These are phyloP conservation scores for Diaporthe citriasiana DNA, from an alignment of 2,329 filamentous ascomycete species.

Conservation along the genomic window DNA sequence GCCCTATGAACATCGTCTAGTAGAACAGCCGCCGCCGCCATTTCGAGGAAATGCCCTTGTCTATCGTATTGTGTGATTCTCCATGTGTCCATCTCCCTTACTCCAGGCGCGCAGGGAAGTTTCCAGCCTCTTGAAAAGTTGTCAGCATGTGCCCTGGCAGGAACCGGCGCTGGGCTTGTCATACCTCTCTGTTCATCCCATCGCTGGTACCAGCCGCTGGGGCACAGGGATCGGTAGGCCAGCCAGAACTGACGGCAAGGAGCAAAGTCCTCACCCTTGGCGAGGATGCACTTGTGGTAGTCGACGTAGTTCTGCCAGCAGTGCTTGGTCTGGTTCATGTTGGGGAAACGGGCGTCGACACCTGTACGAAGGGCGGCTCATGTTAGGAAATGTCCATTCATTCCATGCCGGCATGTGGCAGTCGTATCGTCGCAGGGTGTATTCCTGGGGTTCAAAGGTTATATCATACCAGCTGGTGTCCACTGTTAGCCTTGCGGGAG, in stretches of 20 bases:
- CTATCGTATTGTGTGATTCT: constrained; percentile 36
- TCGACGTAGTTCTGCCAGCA: constrained; percentile 99
- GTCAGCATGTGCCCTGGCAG: constrained; percentile 43
- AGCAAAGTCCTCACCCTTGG: constrained; percentile 98
- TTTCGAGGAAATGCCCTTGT: constrained; percentile 36
- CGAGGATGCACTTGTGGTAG: constrained; percentile 99
- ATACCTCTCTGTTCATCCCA: constrained; percentile 97
- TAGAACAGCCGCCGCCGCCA: constrained; percentile 31
- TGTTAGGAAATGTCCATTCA: constrained; percentile 49
- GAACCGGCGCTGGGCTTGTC: constrained; percentile 44
- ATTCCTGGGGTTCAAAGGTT: constrained; percentile 28
- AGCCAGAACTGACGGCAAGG: constrained; percentile 97
- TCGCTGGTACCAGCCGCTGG: constrained; percentile 90
- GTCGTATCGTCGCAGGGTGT: constrained; percentile 23
- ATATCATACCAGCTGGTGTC: constrained; percentile 47
- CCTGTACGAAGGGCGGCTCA: constrained; percentile 67
- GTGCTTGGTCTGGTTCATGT: constrained; percentile 99
- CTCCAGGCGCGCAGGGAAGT: constrained; percentile 77
- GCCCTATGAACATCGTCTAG: constrained; percentile 47
- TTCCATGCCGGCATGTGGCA: constrained; percentile 26
- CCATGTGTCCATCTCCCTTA: constrained; percentile 52
- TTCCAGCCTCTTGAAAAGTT: constrained; percentile 70
- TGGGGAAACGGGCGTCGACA: constrained; percentile 99
- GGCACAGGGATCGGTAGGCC: constrained; percentile 97
- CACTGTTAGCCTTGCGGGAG: constrained; percentile 46